phyloP scores from a whole-genome alignment of 1,139 yeast species.

The Taphrina communis region DNA sequence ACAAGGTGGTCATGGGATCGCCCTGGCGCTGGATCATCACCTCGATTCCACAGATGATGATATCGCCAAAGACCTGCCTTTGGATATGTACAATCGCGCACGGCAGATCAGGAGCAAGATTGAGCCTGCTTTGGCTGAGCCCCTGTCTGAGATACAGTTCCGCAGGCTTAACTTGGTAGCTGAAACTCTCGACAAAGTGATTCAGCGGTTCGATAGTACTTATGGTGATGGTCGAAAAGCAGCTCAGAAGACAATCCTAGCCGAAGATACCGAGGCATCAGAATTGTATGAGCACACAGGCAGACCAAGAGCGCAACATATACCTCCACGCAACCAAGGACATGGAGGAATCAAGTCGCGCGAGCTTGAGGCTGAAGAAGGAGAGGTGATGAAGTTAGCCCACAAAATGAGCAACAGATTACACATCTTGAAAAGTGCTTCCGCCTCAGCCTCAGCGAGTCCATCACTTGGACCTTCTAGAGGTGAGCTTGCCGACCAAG shows the following conservation, averaged over 20 bases:
- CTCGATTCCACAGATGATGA: conserved; percentile 20
- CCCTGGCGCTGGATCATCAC: conserved; percentile 30
- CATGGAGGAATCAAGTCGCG: conserved; percentile 24
- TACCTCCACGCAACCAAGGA: conserved; percentile 17
- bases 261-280: not conserved
- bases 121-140: conserved; percentile 31
- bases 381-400: conserved; percentile 36
- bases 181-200: conserved; percentile 32
- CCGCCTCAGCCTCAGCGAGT: conserved; percentile 34
- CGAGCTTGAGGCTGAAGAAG: conserved; percentile 34
- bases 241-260: not conserved
- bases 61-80: conserved; percentile 19
- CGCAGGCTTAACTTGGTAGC: conserved; percentile 26
- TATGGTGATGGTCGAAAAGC: conserved; percentile 11
- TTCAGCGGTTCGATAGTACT: conserved; percentile 26
- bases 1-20: conserved; percentile 33
- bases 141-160: conserved; percentile 19
- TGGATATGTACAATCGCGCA: conserved; percentile 32
- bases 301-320: conserved; percentile 12
- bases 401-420: conserved; percentile 31
- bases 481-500: conserved; percentile 24
- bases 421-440: conserved; percentile 21
- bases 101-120: conserved; percentile 31
- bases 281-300: conserved; percentile 34
- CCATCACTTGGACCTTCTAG: conserved; percentile 25